Conservation (phyloP, 345 rosid species). For the Aquilaria malaccensis region DNA sequence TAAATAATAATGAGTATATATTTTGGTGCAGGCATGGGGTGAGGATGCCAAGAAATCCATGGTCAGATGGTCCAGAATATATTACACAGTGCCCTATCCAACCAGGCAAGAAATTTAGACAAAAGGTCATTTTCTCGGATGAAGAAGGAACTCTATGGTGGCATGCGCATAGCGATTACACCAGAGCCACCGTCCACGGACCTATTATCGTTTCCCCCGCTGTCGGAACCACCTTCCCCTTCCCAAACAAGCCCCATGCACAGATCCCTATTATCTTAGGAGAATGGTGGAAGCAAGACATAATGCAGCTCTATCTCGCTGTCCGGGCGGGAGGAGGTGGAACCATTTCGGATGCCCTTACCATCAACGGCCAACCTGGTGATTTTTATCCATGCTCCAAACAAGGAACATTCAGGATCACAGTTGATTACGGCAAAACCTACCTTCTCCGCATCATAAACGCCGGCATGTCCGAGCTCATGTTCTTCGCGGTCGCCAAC, state of each 20-base stretch:
- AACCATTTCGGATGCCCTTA: constrained; percentile 8
- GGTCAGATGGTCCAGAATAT: constrained; percentile 49
- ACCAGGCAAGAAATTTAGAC: constrained; percentile 31
- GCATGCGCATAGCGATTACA: constrained; percentile 57
- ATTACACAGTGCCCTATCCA: constrained; percentile 43
- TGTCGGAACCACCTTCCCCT: constrained; percentile 22
- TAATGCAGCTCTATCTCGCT: background rate
- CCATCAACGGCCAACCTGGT: constrained; percentile 31
- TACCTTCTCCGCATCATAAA: constrained; percentile 25
- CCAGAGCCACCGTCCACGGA: constrained; percentile 39
- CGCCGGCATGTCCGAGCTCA: constrained; percentile 13
- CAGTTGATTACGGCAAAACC: constrained; percentile 18
- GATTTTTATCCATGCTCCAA: constrained; percentile 18
- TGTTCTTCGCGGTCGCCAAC: constrained; percentile 19
- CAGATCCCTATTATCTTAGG: constrained; percentile 10
- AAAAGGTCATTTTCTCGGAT: constrained; percentile 18
- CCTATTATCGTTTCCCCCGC: constrained; percentile 27
- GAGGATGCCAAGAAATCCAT: constrained; percentile 47
- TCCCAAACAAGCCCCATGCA: constrained; percentile 12
- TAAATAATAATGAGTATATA: no score
- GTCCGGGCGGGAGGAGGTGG: background rate
- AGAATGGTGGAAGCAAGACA: constrained; percentile 16
- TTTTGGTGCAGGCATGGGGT: constrained; percentile 41
- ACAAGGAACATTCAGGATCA: constrained; percentile 13
- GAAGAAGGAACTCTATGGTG: constrained; percentile 53